Percentiles rank a stretch among this genome's conserved stretches.
Conservation (phyloP, 2,329 filamentous ascomycete genomes). For the Onygenales sp. region DNA sequence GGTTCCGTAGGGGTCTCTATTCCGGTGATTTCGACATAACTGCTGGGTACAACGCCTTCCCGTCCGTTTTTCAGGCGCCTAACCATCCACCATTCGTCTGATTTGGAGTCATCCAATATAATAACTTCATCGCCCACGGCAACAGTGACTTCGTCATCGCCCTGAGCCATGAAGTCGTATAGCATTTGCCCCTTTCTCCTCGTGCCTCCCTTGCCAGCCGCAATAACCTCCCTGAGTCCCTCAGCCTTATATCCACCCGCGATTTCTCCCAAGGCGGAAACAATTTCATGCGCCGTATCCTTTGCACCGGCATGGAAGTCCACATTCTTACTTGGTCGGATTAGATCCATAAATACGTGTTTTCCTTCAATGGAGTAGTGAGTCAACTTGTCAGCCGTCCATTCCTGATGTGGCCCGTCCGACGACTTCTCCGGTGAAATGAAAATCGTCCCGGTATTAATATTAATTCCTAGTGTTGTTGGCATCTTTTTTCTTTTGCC, state of each 20-base stretch:
- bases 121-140: constrained; percentile 82
- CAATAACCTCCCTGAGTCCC: constrained; percentile 70
- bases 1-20: constrained; percentile 44
- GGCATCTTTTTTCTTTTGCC: constrained; percentile 98
- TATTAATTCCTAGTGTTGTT: constrained; percentile 89
- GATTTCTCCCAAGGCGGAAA: constrained; percentile 76
- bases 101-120: constrained; percentile 79
- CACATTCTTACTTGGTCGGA: constrained; percentile 84
- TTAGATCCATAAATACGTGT: constrained; percentile 90
- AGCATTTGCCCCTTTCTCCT: constrained; percentile 79
- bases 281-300: constrained; percentile 91
- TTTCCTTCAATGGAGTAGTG: constrained; percentile 98
- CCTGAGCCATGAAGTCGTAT: constrained; percentile 95
- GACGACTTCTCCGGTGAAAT: constrained; percentile 77
- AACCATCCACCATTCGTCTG: constrained; percentile 98
- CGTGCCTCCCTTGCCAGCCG: constrained; percentile 61
- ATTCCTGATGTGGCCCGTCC: constrained; percentile 81
- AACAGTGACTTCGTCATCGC: constrained; percentile 92
- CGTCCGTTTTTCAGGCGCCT: constrained; percentile 81
- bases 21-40: constrained; percentile 84
- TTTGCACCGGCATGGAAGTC: constrained; percentile 97
- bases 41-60: constrained; percentile 92
- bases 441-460: constrained; percentile 78
- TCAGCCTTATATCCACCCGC: constrained; percentile 78
- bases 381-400: constrained; percentile 90